Conservation (phyloP, 306 rosid species). For the Dicorynia guianensis region DNA sequence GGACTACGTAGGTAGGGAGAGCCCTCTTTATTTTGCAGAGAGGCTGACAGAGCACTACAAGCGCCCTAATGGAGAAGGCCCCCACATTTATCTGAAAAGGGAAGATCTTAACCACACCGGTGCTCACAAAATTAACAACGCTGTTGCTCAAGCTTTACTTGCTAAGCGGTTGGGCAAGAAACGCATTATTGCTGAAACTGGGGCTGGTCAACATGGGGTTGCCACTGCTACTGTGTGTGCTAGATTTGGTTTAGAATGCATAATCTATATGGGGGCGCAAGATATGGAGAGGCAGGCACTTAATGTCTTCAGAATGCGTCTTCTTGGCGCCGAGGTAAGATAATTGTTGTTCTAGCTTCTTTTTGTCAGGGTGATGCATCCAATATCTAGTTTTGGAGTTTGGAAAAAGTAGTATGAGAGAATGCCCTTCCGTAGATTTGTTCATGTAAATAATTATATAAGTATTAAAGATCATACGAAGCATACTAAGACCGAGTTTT, state of each 20-base stretch:
- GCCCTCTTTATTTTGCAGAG: conserved; percentile 94
- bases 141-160: conserved; percentile 88
- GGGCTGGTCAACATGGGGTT: conserved; percentile 98
- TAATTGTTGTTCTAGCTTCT: conserved; percentile 20
- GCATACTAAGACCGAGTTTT: no score
- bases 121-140: conserved; percentile 94
- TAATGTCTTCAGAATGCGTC: conserved; percentile 88
- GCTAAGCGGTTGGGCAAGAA: conserved; percentile 83
- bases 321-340: conserved; percentile 94
- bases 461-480: not conserved
- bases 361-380: not conserved
- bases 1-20: conserved; percentile 96
- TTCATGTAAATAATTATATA: not conserved
- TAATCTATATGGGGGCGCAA: conserved; percentile 93
- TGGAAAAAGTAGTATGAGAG: not conserved
- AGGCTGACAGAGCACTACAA: conserved; percentile 78
- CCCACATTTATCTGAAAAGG: conserved; percentile 80
- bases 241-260: conserved; percentile 78
- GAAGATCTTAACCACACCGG: conserved; percentile 98
- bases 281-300: conserved; percentile 96
- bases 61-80: conserved; percentile 79
- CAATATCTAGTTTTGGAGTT: not conserved
- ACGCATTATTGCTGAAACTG: conserved; percentile 91
- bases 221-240: conserved; percentile 97
- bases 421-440: not conserved